These are phyloP conservation scores for Neurospora sp. DNA, from an alignment of 495 filamentous ascomycete species.

Conservation along the genomic window DNA sequence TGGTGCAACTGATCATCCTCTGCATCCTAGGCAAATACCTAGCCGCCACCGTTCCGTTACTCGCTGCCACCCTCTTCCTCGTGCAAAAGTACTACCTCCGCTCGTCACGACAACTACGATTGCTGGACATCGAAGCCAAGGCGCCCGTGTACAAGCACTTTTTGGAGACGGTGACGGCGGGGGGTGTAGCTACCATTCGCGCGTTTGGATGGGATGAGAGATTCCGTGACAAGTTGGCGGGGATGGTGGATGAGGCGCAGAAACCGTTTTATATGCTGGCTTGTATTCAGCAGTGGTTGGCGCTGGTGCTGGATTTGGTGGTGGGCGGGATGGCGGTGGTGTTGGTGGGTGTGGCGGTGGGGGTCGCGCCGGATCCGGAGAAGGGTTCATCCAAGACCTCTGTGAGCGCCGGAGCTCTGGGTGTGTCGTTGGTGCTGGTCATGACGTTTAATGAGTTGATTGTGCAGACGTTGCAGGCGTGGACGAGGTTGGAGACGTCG, in stretches of 20 bases:
- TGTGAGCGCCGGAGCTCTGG: neutral
- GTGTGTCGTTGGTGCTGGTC: constrained; percentile 9
- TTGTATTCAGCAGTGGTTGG: constrained; percentile 46
- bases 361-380: neutral
- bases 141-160: constrained; percentile 32
- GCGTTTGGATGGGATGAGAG: constrained; percentile 36
- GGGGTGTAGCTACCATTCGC: constrained; percentile 38
- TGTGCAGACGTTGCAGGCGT: constrained; percentile 15
- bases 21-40: constrained; percentile 18
- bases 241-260: constrained; percentile 43
- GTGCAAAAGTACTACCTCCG: constrained; percentile 47
- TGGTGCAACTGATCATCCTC: constrained; percentile 22
- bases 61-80: constrained; percentile 28
- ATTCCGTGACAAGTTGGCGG: constrained; percentile 35
- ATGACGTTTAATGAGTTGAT: constrained; percentile 17
- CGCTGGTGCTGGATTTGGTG: constrained; percentile 35
- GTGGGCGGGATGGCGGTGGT: constrained; percentile 29
- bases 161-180: constrained; percentile 27
- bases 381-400: neutral
- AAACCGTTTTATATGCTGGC: constrained; percentile 40
- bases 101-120: constrained; percentile 46
- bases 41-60: constrained; percentile 15
- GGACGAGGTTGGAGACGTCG: constrained; percentile 39
- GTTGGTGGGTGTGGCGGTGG: constrained; percentile 30
- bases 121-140: constrained; percentile 42